phyloP scores from a whole-genome alignment of 1,139 yeast genomes.

The Eremothecium coryli region DNA sequence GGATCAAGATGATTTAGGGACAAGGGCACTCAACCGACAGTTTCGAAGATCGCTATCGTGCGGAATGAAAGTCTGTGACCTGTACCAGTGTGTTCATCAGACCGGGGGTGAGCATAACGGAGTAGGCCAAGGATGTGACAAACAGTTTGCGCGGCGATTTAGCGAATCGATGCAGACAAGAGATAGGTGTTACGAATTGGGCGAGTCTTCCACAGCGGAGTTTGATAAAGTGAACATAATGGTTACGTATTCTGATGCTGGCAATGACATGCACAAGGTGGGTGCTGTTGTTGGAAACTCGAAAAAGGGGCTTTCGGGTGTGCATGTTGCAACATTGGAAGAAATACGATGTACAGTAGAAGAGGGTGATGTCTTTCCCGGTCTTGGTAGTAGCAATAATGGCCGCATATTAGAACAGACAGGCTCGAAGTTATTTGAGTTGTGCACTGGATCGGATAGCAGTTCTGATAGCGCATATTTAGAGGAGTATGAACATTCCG shows the following conservation, averaged over 20 bases:
- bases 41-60: constrained; percentile 10
- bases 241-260: not conserved
- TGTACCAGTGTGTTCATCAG: constrained; percentile 16
- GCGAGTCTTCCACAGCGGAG: not conserved
- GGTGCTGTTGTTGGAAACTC: too few species aligned
- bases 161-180: constrained; percentile 9
- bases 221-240: not conserved
- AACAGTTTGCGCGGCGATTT: constrained; percentile 7
- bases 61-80: constrained; percentile 12
- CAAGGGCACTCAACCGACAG: not conserved
- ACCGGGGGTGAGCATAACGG: not conserved
- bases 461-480: not conserved
- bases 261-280: too few species aligned
- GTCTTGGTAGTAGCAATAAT: too few species aligned
- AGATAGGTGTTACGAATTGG: not conserved
- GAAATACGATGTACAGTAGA: too few species aligned
- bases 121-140: not conserved
- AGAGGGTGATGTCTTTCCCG: too few species aligned
- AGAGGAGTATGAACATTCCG: not conserved
- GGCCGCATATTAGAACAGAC: too few species aligned
- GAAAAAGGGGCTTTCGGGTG: not conserved
- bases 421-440: too few species aligned
- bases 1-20: not conserved
- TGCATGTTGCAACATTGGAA: not conserved
- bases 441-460: too few species aligned